Base-by-base conservation (phyloP, 805 yeast genomes). In the Metschnikowia baotianmanensis region DNA sequence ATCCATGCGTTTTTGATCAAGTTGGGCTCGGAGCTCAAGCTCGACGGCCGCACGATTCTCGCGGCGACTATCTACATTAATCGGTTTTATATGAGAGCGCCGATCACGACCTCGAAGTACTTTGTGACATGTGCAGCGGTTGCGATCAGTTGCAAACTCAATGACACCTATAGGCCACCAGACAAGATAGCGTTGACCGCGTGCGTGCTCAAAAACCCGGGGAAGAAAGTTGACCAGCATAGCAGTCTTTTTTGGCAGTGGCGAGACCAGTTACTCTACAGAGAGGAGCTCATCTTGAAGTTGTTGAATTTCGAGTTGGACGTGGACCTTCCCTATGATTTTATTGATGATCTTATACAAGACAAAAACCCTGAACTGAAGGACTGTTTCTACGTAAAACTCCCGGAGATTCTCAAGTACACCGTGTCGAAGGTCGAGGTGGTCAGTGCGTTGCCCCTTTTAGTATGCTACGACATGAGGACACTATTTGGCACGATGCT, bases 61-160 rank as follows among this genome's bases (percentile, higher is more conserved):
- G 71, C 72, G 1, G 69, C 75, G 10, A 65, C 73, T 3, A 48
- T 69, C 15, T 69, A 67, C 46, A 44, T 63, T 16, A 61, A 65
- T 40, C 52, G 74, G 7, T 69, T 58, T 42, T 69, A 65, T 46
- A 65, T 67, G 72, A 48, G 73, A 22, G 43, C 59, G 45, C 72
- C 74, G 12, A 67, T 69, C 24, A 63, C 74, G 13, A 58, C 65
- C 12, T 69, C 74, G 28, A 69, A 69, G 44, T 68, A 69, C 52
- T 69, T 57, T 44, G 72, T 69, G 21, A 73, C 72, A 3, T 58
- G 67, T 45, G 72, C 74, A 4, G 74, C 74, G 5, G 45, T 69
- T 8, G 62, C 71, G 31, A 66, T 69, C n/a, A 59, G 71, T 15
- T 63, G 71, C 46, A 69, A 69, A 52, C 59, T 69, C 19, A 56